Base-by-base conservation (phyloP, 306 rosid genomes). In the Oxytropis ochrocephala region DNA sequence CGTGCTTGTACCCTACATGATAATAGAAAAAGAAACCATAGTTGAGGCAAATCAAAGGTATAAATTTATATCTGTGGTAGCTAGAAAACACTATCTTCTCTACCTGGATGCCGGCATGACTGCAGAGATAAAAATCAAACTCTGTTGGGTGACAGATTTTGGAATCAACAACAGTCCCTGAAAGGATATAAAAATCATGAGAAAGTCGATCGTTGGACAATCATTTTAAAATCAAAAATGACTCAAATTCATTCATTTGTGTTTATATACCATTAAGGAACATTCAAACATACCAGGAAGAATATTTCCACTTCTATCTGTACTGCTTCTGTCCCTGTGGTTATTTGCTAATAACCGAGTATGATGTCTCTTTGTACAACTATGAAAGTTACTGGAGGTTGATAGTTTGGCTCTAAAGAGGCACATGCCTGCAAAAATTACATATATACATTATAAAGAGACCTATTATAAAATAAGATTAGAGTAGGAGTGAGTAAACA, bases 31-130 rank as follows among this genome's bases (percentile, higher is more conserved):
- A 77, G 6, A 62, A 64, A 63, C 24, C 66, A 19, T 42, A 46
- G 27, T 53, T 33, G 44, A 47, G 5, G 53, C 39, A 53, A 19
- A 10, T 59, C 44, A 16, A 18, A 69, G 17, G 61, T 32, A 29
- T 54, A 60, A n/a, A 75, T n/a, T 35, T 47, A 24, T 47, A 72
- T 21, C 21, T 48, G 1, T 12, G 65, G 46, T 58, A 11, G 5
- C 63, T 18, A 41, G 59, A 24, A 39, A 62, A 30, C 8, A 43
- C 30, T 9, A 35, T 47, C 24, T 33, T 50, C 27, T 10, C 33
- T 11, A 85, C 97, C 94, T 90, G 94, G 29, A 90, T 90, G 73
- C 97, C 97, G 13, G 97, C 98, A 68, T 93, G 97, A 54, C 97
- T 90, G 58, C 97, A 93, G 2, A 90, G 91, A 50, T 88, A 93